Base-by-base conservation (phyloP, 169 alveolate genomes). In the Plasmodium berghei region DNA sequence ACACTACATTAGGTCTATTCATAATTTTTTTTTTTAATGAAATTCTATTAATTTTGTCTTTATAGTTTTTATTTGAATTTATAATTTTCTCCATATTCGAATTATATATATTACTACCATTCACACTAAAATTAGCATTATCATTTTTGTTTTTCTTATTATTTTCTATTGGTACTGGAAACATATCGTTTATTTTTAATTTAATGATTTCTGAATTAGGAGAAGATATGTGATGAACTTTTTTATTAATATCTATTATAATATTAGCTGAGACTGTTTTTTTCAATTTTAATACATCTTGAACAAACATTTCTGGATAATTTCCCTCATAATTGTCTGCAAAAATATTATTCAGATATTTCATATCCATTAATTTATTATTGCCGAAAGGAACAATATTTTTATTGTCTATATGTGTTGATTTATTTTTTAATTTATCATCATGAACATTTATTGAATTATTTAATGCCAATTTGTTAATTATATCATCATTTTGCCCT, bases 251-350 rank as follows among this genome's bases (percentile, higher is more conserved):
- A 83, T 83, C 85, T 20, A 83, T 83, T 34, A 83, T 69, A 26
- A 83, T 72, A 66, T 83, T 83, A 40, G 86, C 83, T n/a, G 74
- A 83, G 16, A 83, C 86, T 8, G 67, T 83, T 62, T 83, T 83
- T 45, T n/a, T 52, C n/a, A 83, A 45, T 26, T 83, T 72, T 16
- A 83, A 66, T 26, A 83, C 90, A 58, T 69, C 8, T 22, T 83
- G 86, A 72, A 67, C 90, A 55, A 83, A 83, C 52, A 83, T 56
- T 83, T 83, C 90, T 14, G 90, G 90, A 49, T 83, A 83, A 61
- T 83, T 45, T 0, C 90, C 90, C 49, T 69, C 71, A 59, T 62
- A 83, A 10, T 22, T 6, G 5, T 83, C 86, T 67, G 67, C 71
- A 10, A 63, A 69, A 26, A 66, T 40, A 22, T 45, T 22, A 42